Evolutionary conservation across 306 rosid species (phyloP), one percentile per base, ranked within the genome.

Genomic region (Sophora flavescens): DNA sequence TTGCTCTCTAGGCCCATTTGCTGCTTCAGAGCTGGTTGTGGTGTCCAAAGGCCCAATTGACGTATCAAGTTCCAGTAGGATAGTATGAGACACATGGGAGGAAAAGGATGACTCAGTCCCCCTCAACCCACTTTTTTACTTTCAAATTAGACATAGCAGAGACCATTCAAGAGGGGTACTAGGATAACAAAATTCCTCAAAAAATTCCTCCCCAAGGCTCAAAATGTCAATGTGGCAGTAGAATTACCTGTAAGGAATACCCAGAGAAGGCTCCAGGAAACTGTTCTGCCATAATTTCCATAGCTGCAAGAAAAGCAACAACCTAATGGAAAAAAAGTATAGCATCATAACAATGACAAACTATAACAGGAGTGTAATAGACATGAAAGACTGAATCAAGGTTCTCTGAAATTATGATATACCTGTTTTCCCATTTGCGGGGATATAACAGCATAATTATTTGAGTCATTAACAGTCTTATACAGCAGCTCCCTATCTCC

Each of bases 371-470:
- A 59, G 8, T 48, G 70, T 36, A 17, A 54, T 15, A 73, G 64
- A 28, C 15, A 58, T 51, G 39, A 50, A 48, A 48, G 7, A 15
- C 13, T 12, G 54, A 63, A n/a, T 33, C 54, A 22, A 14, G 70
- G 64, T 35, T 75, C 41, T 63, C 65, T 56, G 18, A 26, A 63
- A 81, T 80, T 61, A 50, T 14, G 33, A 60, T 36, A 62, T 78
- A 83, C 96, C 90, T 94, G 97, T 74, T 95, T 95, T 65, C 97
- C 98, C 98, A 95, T 95, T 80, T 95, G 97, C 10, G 97, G 97
- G 68, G 97, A 95, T 74, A 95, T 90, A 65, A 95, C 97, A 39
- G 97, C 97, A 70, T 95, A 89, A 80, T 70, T 78, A 36, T 87
- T 85, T 6, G 97, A 76, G 73, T 87, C 96, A 83, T 88, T 60